Base-by-base conservation (phyloP, 805 yeast genomes). In the Yarrowia deformans region DNA sequence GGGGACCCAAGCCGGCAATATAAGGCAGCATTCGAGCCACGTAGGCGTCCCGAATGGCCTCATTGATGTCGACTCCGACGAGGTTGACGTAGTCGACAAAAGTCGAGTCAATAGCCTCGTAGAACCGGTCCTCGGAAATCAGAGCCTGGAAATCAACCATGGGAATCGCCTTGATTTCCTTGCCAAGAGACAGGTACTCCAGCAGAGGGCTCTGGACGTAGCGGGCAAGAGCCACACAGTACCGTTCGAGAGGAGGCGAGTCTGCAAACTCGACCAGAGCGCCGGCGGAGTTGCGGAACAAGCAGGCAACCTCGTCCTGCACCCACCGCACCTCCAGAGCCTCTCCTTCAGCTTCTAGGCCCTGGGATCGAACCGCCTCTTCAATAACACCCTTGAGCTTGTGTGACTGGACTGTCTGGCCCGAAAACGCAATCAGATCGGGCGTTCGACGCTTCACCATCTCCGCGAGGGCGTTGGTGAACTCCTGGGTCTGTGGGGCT, bases 11-110 rank as follows among this genome's bases (percentile, higher is more conserved):
- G 32, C 99, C 99, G 9, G 96, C 87, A 64, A 95, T 86, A 76
- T 85, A 95, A 39, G 88, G 95, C 71, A 95, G 81, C 67, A 87
- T 79, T 42, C 86, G 85, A 2, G 97, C 91, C 70, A 87, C 79
- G 74, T 91, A 90, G 0, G 87, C 82, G 69, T 90, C 90, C 70
- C 92, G 82, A 7, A 92, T 88, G 8, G 97, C 97, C 71, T 89
- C 93, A 74, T 95, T 94, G 74, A 95, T 88, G 73, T 94, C 97
- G 35, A 94, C 90, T 75, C 99, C 99, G 67, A 91, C 97, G 81
- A 91, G 81, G 77, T 94, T 93, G 14, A 91, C 90, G 70, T 90
- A 87, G 79, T 95, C 99, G 58, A 95, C 98, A 76, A 91, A 89
- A 0, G 89, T 90, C 3, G 94, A 83, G 70, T 90, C 94, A 69